Conservation (phyloP, 306 rosid species). For the Trichosanthes cucumerina region DNA sequence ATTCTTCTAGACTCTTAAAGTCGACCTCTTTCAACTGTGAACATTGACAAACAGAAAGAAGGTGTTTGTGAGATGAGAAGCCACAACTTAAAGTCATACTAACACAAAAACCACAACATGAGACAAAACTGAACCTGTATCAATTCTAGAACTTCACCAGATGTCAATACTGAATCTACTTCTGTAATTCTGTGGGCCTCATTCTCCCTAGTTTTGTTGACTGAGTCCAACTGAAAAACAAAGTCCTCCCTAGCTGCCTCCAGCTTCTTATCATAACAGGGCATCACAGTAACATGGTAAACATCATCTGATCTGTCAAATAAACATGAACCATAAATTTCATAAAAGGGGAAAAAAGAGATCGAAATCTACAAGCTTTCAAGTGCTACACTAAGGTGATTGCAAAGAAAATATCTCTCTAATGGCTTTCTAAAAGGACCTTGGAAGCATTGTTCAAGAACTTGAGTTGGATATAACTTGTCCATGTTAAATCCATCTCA, state of each 20-base stretch:
- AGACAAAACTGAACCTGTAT: conserved; percentile 51
- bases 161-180: conserved; percentile 92
- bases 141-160: conserved; percentile 86
- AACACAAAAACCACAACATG: not conserved
- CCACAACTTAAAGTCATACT: not conserved
- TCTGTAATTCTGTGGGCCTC: conserved; percentile 37
- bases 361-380: not conserved
- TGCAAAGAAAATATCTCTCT: not conserved
- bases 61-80: not conserved
- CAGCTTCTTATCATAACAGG: conserved; percentile 94
- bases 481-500: not conserved
- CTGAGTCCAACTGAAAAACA: conserved; percentile 41
- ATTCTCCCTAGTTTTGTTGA: conserved; percentile 23
- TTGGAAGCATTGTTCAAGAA: not conserved
- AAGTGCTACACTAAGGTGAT: not conserved
- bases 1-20: conserved; percentile 57
- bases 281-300: conserved; percentile 94
- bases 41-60: conserved; percentile 3
- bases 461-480: not conserved
- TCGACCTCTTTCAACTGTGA: conserved; percentile 66
- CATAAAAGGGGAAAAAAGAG: no score
- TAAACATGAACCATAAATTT: not conserved
- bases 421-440: not conserved
- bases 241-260: conserved; percentile 96
- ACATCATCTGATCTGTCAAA: conserved; percentile 67